A percentile compares a stretch with the other conserved stretches of the same genome.
These are phyloP conservation scores for Vararia minispora DNA, from an alignment of 768 basidiomycete genomes.

Conservation along the genomic window DNA sequence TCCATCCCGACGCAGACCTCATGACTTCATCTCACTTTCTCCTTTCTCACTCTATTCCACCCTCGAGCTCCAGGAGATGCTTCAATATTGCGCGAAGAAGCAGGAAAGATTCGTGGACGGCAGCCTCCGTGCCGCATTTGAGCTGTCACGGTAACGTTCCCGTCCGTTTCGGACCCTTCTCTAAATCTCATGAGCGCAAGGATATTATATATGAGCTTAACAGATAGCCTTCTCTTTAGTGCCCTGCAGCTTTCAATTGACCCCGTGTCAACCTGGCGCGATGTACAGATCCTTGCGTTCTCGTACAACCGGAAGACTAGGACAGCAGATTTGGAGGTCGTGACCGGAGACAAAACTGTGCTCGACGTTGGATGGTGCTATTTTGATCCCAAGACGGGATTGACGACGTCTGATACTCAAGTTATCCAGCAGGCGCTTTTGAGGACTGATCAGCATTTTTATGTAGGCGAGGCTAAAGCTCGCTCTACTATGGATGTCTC, in stretches of 20 bases:
- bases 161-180: conserved; percentile 6
- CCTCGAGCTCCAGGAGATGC: conserved; percentile 6
- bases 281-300: conserved; percentile 5
- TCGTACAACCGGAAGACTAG: conserved; percentile 11
- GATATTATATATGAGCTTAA: conserved; percentile 8
- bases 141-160: too few relatives aligned
- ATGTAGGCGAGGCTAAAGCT: neutral
- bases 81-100: conserved; percentile 5
- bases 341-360: too few relatives aligned
- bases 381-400: conserved; percentile 1
- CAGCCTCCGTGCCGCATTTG: conserved; percentile 10
- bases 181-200: conserved; percentile 1
- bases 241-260: conserved; percentile 4
- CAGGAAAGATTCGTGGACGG: conserved; percentile 6
- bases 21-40: conserved; percentile 12
- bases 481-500: neutral
- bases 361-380: conserved; percentile 13
- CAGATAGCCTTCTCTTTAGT: conserved; percentile 11
- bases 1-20: neutral
- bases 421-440: conserved; percentile 2
- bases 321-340: conserved; percentile 5
- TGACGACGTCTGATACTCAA: conserved; percentile 5
- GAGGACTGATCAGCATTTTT: neutral
- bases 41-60: conserved; percentile 8
- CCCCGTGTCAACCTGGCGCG: conserved; percentile 2